Evolutionary conservation across 225 moss, liverwort and hornwort genomes (phyloP), one percentile per base, ranked within the genome.

Genomic region (Physcomitrium patens): DNA sequence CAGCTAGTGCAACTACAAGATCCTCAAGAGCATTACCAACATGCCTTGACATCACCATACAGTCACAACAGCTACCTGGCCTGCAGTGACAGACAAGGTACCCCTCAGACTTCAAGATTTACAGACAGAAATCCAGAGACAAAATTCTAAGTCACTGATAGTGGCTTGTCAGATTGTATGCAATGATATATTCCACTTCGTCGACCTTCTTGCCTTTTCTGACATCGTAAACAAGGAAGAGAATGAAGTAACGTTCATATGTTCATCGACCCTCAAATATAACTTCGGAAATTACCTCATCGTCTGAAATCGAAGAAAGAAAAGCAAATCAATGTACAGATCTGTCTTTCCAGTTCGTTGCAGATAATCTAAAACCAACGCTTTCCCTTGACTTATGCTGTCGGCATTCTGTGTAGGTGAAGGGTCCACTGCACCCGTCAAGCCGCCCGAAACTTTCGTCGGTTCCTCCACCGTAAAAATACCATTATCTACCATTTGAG

Each of bases 241-340:
- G 55, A 28, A 5, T 20, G 2, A 9, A 70, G 24, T 59, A 66
- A 58, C 17, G 27, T 20, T 18, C 1, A 51, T 72, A 10, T 41
- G 47, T 43, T 55, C 43, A 10, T 45, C 28, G 20, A 60, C 26
- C 45, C 52, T 45, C 51, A 20, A 45, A n/a, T 44, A 45, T 71
- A 28, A 56, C 7, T 44, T 63, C 45, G 16, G 27, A 27, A 54
- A 60, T 68, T 91, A 99, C 99, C 95, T 90, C 74, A 78, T 73
- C 52, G 82, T 85, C 58, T 86, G 86, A 72, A 99, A 95, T 46
- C 99, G 93, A 72, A 99, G 87, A 65, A 93, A 95, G 66, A 84
- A 99, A 12, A 99, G 75, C 1, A 99, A 82, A 86, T 95, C 99
- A 69, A 81, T 84, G 67, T 99, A 92, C 10, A 99, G 82, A 64